phyloP scores from a whole-genome alignment of 2,329 filamentous ascomycete genomes.

The Fusarium sp. region DNA sequence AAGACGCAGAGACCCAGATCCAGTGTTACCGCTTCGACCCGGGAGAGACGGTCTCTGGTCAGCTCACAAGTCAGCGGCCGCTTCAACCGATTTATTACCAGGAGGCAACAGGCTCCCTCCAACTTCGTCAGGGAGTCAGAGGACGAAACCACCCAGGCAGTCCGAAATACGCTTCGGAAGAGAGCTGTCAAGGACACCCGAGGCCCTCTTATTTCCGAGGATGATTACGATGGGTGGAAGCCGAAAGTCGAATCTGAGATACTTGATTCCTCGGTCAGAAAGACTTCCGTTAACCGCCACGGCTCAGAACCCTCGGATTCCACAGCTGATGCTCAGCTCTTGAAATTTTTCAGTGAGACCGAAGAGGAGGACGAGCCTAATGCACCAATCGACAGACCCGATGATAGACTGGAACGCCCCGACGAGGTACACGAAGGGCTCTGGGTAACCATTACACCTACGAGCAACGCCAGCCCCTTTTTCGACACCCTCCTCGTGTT shows the following conservation, averaged over 20 bases:
- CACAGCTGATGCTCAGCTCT: conserved; percentile 23
- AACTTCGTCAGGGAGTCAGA: conserved; percentile 11
- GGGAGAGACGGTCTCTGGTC: conserved; percentile 24
- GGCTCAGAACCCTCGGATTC: conserved; percentile 1
- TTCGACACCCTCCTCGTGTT: conserved; percentile 96
- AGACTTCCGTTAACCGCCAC: conserved; percentile 4
- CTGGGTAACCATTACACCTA: conserved; percentile 96
- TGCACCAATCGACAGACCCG: conserved; percentile 32
- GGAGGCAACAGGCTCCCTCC: conserved; percentile 18
- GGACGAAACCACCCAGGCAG: conserved; percentile 11
- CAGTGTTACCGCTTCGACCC: conserved; percentile 14
- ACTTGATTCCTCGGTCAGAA: conserved; percentile 10
- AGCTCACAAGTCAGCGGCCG: conserved; percentile 7
- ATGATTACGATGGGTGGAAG: conserved; percentile 21
- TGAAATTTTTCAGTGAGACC: conserved; percentile 28
- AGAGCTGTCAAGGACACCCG: conserved; percentile 22
- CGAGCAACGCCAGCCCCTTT: conserved; percentile 89
- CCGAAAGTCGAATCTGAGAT: conserved; percentile 3
- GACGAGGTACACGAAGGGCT: conserved; percentile 72
- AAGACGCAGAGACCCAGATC: conserved; percentile 18
- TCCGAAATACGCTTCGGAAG: conserved; percentile 4
- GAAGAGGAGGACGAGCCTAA: conserved; percentile 45
- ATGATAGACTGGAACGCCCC: conserved; percentile 33
- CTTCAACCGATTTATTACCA: conserved; percentile 8
- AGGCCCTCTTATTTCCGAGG: conserved; percentile 25